Conservation (phyloP, 176 grass and related monocot genomes). For the Thinopyrum elongatum region DNA sequence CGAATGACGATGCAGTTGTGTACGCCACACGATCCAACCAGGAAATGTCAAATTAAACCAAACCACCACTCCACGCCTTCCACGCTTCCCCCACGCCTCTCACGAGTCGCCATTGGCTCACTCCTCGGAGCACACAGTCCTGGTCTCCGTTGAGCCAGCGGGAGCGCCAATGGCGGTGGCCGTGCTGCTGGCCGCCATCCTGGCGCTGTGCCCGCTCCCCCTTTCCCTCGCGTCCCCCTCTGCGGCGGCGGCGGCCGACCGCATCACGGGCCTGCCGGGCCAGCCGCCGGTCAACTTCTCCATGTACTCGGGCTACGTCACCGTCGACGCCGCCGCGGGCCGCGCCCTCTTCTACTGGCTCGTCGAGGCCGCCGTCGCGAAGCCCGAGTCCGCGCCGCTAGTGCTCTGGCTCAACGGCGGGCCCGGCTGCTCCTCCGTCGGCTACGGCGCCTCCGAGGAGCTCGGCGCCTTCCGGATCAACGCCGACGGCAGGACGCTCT, state of each 20-base stretch:
- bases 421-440: conserved; percentile 85
- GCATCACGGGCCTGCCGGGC: conserved; percentile 65
- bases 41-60: background rate
- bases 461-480: conserved; percentile 81
- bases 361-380: conserved; percentile 40
- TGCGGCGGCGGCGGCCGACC: conserved; percentile 34
- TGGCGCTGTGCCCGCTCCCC: conserved; percentile 1
- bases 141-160: background rate
- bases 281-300: conserved; percentile 83
- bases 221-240: background rate
- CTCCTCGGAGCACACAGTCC: background rate
- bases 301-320: conserved; percentile 89
- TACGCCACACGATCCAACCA: background rate
- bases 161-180: conserved; percentile 24
- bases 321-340: conserved; percentile 57
- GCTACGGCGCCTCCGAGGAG: conserved; percentile 87
- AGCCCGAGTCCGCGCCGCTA: conserved; percentile 44
- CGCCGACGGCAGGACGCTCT: conserved; percentile 62
- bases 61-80: conserved; percentile 8
- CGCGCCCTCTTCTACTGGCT: conserved; percentile 86
- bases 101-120: conserved; percentile 5
- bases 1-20: background rate
- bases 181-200: conserved; percentile 23
- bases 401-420: conserved; percentile 97
- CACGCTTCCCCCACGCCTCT: conserved; percentile 15